A percentile compares a stretch with the other conserved stretches of the same genome.
Conservation (phyloP, 352 stramenopile species). For the Phytophthora podocarpi region DNA sequence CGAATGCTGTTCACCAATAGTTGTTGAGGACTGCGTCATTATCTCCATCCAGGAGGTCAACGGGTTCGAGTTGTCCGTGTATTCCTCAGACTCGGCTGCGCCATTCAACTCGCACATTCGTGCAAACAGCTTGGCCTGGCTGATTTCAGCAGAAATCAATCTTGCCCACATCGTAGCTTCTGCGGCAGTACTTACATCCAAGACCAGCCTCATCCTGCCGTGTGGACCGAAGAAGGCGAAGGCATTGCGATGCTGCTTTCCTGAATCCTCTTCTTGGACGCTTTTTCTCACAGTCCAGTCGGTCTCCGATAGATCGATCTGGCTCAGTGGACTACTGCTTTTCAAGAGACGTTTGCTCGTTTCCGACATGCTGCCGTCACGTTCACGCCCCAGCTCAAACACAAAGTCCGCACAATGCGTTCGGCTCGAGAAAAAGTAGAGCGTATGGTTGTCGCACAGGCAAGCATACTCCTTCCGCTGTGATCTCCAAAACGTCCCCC, state of each 20-base stretch:
- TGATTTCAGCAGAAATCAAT: constrained; percentile 51
- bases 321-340: constrained; percentile 41
- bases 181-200: constrained; percentile 50
- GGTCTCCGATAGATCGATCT: constrained; percentile 49
- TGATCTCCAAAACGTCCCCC: constrained; percentile 69
- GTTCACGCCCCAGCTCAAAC: constrained; percentile 48
- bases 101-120: constrained; percentile 28
- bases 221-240: constrained; percentile 69
- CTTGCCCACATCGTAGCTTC: constrained; percentile 53
- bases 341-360: constrained; percentile 53
- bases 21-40: constrained; percentile 8
- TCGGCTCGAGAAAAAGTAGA: constrained; percentile 60
- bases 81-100: not conserved
- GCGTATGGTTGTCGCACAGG: constrained; percentile 59
- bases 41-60: constrained; percentile 20
- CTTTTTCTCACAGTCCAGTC: constrained; percentile 59
- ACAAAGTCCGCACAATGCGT: constrained; percentile 59
- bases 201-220: constrained; percentile 47
- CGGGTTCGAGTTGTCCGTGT: not conserved
- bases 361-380: constrained; percentile 23
- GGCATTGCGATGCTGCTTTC: constrained; percentile 42
- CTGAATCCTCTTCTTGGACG: constrained; percentile 31
- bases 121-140: constrained; percentile 33
- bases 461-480: constrained; percentile 63
- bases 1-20: constrained; percentile 5